A percentile compares a stretch with the other conserved stretches of the same genome.
phyloP scores from a whole-genome alignment of 2,329 filamentous ascomycete species.

The Didymosphaeria variabile region DNA sequence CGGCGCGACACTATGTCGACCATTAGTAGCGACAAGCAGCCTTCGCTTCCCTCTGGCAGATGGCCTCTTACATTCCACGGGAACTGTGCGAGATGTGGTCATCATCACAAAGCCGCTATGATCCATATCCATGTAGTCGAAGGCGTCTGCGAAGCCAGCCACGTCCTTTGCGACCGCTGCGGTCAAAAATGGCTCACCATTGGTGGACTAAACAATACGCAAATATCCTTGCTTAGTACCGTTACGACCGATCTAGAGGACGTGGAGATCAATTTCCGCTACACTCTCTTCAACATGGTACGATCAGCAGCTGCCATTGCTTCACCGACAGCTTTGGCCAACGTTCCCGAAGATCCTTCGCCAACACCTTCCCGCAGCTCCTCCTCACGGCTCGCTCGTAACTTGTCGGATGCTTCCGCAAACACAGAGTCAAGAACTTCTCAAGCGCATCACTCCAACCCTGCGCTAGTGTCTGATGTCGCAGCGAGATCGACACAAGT shows the following conservation, averaged over 20 bases:
- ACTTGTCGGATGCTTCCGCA: neutral
- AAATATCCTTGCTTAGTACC: constrained; percentile 35
- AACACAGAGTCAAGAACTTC: neutral
- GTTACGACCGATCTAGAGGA: constrained; percentile 29
- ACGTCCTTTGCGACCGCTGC: constrained; percentile 37
- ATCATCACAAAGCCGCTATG: constrained; percentile 34
- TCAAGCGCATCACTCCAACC: neutral
- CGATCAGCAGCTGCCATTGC: constrained; percentile 28
- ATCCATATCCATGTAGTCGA: constrained; percentile 28
- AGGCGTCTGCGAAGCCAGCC: constrained; percentile 23
- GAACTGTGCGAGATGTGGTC: constrained; percentile 40
- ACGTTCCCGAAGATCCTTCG: constrained; percentile 25
- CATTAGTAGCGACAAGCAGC: constrained; percentile 22
- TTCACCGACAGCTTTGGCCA: constrained; percentile 23
- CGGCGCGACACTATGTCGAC: constrained; percentile 32
- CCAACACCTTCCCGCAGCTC: constrained; percentile 17
- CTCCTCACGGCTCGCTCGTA: constrained; percentile 5
- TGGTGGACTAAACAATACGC: constrained; percentile 33
- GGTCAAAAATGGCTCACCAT: constrained; percentile 35
- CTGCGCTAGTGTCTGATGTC: neutral
- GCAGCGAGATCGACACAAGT: neutral
- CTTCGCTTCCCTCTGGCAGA: constrained; percentile 27
- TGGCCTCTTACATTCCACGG: constrained; percentile 36
- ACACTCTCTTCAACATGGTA: constrained; percentile 32
- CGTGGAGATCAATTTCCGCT: constrained; percentile 27